Evolutionary conservation across 305 asterid genomes (phyloP).

Genomic region (Fraxinus angustifolia): DNA sequence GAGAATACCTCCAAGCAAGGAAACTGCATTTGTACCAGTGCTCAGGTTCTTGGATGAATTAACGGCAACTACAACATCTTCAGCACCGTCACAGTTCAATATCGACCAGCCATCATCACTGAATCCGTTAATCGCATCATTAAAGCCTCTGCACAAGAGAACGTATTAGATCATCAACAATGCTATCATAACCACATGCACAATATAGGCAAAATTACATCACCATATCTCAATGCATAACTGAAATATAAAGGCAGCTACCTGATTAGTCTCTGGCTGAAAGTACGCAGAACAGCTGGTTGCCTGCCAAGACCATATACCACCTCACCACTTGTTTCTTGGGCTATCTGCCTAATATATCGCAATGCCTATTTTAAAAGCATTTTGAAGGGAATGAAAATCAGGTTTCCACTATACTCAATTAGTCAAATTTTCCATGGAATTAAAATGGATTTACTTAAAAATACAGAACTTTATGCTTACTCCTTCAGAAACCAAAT

Average conservation of each 20-base stretch:
- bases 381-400: not conserved
- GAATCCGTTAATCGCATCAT: slow-evolving; percentile 80
- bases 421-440: not conserved
- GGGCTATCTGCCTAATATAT: slow-evolving; percentile 82
- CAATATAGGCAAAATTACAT: not conserved
- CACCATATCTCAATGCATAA: not conserved
- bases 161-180: slow-evolving; percentile 3
- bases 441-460: not conserved
- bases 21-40: slow-evolving; percentile 40
- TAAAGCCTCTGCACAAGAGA: slow-evolving; percentile 65
- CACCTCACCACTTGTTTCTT: slow-evolving; percentile 81
- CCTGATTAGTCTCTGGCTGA: slow-evolving; percentile 93
- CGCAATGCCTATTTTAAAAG: slow-evolving; percentile 52
- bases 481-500: slow-evolving; percentile 9
- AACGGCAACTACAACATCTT: slow-evolving; percentile 70
- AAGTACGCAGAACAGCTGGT: slow-evolving; percentile 86
- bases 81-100: slow-evolving; percentile 64
- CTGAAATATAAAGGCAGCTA: slow-evolving; percentile 6
- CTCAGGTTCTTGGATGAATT: slow-evolving; percentile 51
- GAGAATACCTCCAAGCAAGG: slow-evolving; percentile 65
- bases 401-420: not conserved
- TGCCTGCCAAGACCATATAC: slow-evolving; percentile 83
- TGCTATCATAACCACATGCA: not conserved
- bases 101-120: slow-evolving; percentile 87
- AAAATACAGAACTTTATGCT: not conserved